Evolutionary conservation across 306 rosid genomes (phyloP).

Genomic region (Cicer arietinum): DNA sequence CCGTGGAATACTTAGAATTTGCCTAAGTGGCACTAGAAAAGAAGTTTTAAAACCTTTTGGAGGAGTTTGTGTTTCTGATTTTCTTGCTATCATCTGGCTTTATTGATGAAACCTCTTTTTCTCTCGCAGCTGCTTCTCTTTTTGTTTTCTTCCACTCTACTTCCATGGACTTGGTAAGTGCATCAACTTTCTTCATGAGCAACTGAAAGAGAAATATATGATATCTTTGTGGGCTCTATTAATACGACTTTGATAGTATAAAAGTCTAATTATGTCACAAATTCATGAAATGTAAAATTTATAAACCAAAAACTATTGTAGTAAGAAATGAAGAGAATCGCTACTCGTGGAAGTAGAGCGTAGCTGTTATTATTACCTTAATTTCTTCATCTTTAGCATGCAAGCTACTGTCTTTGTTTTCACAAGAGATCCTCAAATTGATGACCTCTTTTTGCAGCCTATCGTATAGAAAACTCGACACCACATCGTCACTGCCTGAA

Average conservation of each 20-base stretch:
- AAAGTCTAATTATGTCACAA: not conserved
- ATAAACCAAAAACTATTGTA: not conserved
- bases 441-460: conserved; percentile 84
- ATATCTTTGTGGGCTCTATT: not conserved
- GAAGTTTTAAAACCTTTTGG: conserved; percentile 58
- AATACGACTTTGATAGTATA: too few relatives aligned
- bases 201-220: conserved; percentile 57
- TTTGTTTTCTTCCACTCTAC: conserved; percentile 77
- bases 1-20: too few relatives aligned
- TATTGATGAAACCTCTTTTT: conserved; percentile 64
- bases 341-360: not conserved
- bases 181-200: conserved; percentile 79
- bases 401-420: conserved; percentile 62
- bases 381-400: conserved; percentile 79
- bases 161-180: conserved; percentile 78
- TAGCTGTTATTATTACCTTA: conserved; percentile 56
- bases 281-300: not conserved
- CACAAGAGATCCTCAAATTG: conserved; percentile 68
- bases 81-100: conserved; percentile 58
- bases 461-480: conserved; percentile 89
- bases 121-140: conserved; percentile 78
- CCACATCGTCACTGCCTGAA: conserved; percentile 55
- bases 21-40: not conserved
- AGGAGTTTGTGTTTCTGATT: conserved; percentile 51
- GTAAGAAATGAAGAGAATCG: not conserved